phyloP scores from a whole-genome alignment of 805 yeast genomes.

The Wickerhamomyces kurtzmanii region DNA sequence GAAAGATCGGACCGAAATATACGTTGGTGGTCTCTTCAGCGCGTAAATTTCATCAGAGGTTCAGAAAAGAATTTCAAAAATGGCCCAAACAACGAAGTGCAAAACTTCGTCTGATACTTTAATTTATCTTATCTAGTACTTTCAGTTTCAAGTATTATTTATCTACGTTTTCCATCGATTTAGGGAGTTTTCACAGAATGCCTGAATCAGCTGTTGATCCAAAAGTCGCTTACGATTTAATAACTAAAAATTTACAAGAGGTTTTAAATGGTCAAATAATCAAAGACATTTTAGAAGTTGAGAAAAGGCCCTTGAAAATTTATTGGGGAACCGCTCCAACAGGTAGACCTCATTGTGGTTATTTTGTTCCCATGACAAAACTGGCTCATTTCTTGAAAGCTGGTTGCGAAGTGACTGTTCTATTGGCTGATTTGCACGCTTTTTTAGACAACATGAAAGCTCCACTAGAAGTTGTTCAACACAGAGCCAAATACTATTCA shows the following conservation, averaged over 20 bases:
- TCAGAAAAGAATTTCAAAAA: no score
- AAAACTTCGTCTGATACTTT: no score
- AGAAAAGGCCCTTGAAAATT: conserved; percentile 72
- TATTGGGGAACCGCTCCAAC: conserved; percentile 99
- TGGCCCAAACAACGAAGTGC: no score
- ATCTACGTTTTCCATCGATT: neutral
- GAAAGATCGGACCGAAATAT: no score
- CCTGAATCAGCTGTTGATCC: conserved; percentile 31
- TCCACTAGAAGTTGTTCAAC: conserved; percentile 79
- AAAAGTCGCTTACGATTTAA: conserved; percentile 57
- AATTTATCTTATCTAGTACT: no score
- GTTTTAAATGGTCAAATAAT: conserved; percentile 82
- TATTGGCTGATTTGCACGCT: conserved; percentile 94
- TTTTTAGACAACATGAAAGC: conserved; percentile 98
- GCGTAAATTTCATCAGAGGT: no score
- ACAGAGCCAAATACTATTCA: conserved; percentile 89
- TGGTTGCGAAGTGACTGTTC: conserved; percentile 88
- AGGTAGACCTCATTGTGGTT: conserved; percentile 97
- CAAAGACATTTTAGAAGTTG: conserved; percentile 70
- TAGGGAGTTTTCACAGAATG: conserved; percentile 5
- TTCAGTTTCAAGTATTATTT: no score
- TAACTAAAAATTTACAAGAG: conserved; percentile 85
- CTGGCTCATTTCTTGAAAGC: conserved; percentile 92
- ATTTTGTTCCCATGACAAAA: conserved; percentile 96
- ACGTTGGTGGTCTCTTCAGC: no score